Conservation (phyloP, 768 basidiomycete genomes). For the Termitomyces sp. region DNA sequence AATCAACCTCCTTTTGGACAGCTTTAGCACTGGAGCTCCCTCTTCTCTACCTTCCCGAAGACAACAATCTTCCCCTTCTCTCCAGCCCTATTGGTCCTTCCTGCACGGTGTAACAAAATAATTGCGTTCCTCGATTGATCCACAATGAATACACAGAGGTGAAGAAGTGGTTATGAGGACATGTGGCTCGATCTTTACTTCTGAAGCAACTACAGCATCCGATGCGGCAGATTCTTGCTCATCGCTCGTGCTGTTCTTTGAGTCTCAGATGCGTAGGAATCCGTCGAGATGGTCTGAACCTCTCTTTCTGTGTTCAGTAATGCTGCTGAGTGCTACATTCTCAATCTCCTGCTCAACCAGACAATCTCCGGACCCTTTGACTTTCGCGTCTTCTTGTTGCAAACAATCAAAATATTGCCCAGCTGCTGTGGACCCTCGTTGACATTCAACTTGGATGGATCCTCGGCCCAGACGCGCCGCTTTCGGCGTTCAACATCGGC, state of each 20-base stretch:
- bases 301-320: constrained; percentile 47
- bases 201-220: constrained; percentile 12
- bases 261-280: constrained; percentile 46
- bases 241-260: background rate
- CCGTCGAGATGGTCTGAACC: constrained; percentile 74
- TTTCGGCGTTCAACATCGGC: constrained; percentile 77
- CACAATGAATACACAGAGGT: constrained; percentile 83
- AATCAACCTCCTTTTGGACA: constrained; percentile 44
- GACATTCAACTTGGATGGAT: constrained; percentile 29
- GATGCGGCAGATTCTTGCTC: constrained; percentile 5
- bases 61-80: constrained; percentile 65
- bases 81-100: constrained; percentile 75
- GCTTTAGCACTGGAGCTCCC: constrained; percentile 50
- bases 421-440: constrained; percentile 22
- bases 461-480: constrained; percentile 69
- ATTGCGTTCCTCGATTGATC: constrained; percentile 88
- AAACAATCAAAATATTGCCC: constrained; percentile 78
- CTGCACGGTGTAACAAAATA: constrained; percentile 90
- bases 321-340: constrained; percentile 62
- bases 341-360: constrained; percentile 57
- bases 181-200: constrained; percentile 39
- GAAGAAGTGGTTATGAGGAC: constrained; percentile 88
- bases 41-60: constrained; percentile 65
- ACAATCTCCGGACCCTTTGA: constrained; percentile 52
- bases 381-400: constrained; percentile 72